phyloP scores from a whole-genome alignment of 768 basidiomycete species.

The Russula sp. region DNA sequence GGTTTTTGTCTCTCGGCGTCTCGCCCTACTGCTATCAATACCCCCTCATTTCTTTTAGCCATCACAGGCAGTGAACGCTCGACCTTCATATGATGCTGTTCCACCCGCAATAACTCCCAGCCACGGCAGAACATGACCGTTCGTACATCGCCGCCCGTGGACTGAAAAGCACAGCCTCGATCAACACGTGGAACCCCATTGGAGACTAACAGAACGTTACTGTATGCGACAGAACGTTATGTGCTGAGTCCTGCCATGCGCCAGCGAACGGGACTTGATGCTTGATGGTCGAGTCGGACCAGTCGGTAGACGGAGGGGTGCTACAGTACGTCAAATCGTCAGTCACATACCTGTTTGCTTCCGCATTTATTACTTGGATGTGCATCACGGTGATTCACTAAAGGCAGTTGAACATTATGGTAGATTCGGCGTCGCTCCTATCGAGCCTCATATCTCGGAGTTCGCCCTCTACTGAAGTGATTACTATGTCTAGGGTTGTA shows the following conservation, averaged over 20 bases:
- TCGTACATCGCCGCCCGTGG: slow-evolving; percentile 55
- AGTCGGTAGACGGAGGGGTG: slow-evolving; percentile 70
- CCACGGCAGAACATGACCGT: slow-evolving; percentile 51
- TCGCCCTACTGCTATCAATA: not conserved
- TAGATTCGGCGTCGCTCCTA: slow-evolving; percentile 35
- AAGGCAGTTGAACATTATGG: slow-evolving; percentile 50
- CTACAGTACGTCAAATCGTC: slow-evolving; percentile 81
- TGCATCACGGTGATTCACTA: slow-evolving; percentile 50
- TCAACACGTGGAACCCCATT: slow-evolving; percentile 65
- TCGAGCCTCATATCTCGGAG: not conserved
- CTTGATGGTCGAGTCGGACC: slow-evolving; percentile 72
- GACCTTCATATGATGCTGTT: slow-evolving; percentile 73
- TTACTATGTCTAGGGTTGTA: no score
- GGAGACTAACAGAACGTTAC: slow-evolving; percentile 69
- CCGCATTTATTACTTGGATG: slow-evolving; percentile 40
- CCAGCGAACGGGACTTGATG: slow-evolving; percentile 33
- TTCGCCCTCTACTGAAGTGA: not conserved
- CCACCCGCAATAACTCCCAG: slow-evolving; percentile 53
- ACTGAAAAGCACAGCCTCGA: slow-evolving; percentile 68
- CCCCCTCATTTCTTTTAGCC: not conserved
- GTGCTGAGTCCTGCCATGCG: slow-evolving; percentile 51
- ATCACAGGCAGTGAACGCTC: slow-evolving; percentile 64
- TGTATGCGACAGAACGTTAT: slow-evolving; percentile 61
- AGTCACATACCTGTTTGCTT: slow-evolving; percentile 39
- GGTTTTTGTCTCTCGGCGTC: no score